A percentile compares a stretch with the other conserved stretches of the same genome.
Conservation (phyloP, 2,329 filamentous ascomycete genomes). For the Alternaria ethzedia region DNA sequence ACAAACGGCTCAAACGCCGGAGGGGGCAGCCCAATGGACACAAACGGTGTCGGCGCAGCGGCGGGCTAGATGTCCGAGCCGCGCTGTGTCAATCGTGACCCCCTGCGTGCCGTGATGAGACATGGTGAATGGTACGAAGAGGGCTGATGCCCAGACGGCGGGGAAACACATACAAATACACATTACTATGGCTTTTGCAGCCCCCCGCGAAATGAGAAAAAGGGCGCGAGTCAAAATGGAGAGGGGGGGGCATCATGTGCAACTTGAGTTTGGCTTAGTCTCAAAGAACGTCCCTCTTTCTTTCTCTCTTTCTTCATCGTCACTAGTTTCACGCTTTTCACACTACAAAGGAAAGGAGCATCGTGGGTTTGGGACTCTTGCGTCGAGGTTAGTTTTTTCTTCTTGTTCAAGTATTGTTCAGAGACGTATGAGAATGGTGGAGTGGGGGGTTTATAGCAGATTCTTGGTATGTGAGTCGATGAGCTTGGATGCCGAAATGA, state of each 20-base stretch:
- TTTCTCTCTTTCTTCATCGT: background rate
- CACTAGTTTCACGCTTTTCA: background rate
- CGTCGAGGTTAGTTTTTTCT: background rate
- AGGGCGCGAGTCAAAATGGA: background rate
- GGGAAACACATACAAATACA: background rate
- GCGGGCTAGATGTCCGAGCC: conserved; percentile 22
- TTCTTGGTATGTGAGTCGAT: background rate
- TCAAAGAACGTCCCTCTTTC: background rate
- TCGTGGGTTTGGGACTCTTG: background rate
- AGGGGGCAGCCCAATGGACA: conserved; percentile 50
- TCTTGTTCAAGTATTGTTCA: background rate
- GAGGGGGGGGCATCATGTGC: background rate
- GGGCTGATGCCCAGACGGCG: background rate
- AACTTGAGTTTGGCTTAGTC: background rate
- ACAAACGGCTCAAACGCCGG: conserved; percentile 37
- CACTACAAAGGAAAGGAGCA: background rate
- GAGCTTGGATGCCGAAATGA: background rate
- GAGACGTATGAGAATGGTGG: background rate
- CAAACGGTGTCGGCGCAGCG: conserved; percentile 45
- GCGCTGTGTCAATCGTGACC: background rate
- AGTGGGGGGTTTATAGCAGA: background rate
- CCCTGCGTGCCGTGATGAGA: background rate
- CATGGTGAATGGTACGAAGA: background rate
- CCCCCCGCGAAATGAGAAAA: background rate
- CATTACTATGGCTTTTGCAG: background rate